Evolutionary conservation across 1,284 basidiomycete genomes (phyloP), one percentile per base, ranked within the genome.

Genomic region (Mrakiaceae sp.): DNA sequence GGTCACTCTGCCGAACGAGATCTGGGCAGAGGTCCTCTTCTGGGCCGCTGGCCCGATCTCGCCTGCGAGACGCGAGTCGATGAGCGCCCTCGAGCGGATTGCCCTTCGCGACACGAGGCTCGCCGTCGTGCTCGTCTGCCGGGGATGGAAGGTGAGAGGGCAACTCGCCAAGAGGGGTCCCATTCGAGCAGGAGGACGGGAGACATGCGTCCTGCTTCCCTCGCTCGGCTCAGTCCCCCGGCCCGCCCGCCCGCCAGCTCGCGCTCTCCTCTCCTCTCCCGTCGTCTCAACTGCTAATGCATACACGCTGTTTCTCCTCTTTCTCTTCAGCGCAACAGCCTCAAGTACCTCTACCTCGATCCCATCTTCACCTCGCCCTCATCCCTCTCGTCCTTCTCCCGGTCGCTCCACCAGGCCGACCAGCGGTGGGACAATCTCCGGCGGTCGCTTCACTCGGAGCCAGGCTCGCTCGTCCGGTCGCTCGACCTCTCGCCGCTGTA

Each of bases 401-500:
- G 76, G 40, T 79, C 78, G 40, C 78, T 92, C 3, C 75, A 79
- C 65, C 69, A 71, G 27, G 84, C 85, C 16, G 90, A 93, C 69
- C 79, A 83, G 70, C 82, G 81, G 71, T 92, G 90, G 90, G 88
- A 90, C 70, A 87, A 88, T 64, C 84, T 92, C 66, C 82, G 87
- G 62, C 81, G 88, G 54, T 89, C 89, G 70, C 87, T 87, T 0
- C 87, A 86, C 72, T 90, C 88, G 1, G 81, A 85, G 0, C 90
- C 90, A 1, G 90, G 89, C 42, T 82, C 90, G 71, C 91, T 88
- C 86, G 82, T 92, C 3, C 85, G 84, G 62, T 74, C 74, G 5
- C 78, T 93, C 40, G 85, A 91, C 72, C 75, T 93, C 14, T 84
- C 86, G 5, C 75, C 77, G 43, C 70, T 90, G 53, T 80, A 84